A percentile compares a stretch with the other conserved stretches of the same genome.
phyloP scores from a whole-genome alignment of 2,329 filamentous ascomycete genomes.

The Cercospora nicotianae region DNA sequence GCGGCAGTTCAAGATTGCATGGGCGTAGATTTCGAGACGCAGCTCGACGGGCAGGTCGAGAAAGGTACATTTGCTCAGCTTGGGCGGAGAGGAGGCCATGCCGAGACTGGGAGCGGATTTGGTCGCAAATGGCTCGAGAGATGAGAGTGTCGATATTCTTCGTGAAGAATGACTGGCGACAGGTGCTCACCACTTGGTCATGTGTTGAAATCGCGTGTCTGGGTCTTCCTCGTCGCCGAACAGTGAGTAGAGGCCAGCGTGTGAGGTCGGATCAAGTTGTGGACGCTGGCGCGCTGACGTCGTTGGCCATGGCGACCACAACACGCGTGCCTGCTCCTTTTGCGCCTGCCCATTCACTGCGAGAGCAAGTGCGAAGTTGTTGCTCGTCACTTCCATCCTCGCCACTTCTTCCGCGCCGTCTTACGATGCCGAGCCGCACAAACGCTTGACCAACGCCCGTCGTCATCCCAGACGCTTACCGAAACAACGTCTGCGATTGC shows the following conservation, averaged over 20 bases:
- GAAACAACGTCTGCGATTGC: conserved; percentile 5
- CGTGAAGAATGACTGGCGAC: background rate
- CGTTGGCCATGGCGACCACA: background rate
- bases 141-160: background rate
- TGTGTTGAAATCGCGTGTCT: background rate
- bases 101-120: background rate
- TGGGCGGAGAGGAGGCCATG: background rate
- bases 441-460: background rate
- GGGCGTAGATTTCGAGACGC: conserved; percentile 46
- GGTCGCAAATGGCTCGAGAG: background rate
- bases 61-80: background rate
- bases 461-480: background rate
- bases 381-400: background rate
- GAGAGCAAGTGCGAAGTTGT: background rate
- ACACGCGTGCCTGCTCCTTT: background rate
- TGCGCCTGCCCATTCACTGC: background rate
- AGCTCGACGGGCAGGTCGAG: conserved; percentile 40
- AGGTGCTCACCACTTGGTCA: background rate
- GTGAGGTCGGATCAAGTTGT: background rate
- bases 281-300: background rate
- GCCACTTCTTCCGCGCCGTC: background rate
- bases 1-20: conserved; percentile 40
- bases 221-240: too few species aligned
- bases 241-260: background rate
- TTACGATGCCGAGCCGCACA: background rate